Conservation (phyloP, 495 filamentous ascomycete species). For the Pseudomonodictys pantanalensis region DNA sequence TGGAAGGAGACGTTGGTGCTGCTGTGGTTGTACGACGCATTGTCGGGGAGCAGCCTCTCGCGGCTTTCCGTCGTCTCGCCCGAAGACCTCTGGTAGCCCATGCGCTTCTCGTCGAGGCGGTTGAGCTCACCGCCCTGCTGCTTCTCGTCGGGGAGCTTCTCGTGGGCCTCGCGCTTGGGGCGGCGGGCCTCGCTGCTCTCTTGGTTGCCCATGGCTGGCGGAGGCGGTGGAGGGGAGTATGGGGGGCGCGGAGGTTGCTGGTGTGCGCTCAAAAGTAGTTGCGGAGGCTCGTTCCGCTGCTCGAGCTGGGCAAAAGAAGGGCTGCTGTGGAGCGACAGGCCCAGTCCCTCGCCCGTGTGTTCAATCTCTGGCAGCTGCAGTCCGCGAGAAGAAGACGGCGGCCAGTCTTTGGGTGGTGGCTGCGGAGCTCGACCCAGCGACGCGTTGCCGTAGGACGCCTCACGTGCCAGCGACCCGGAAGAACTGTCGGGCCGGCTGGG, state of each 20-base stretch:
- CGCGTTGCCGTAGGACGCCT: slow-evolving; percentile 5
- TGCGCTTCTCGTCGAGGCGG: too few relatives aligned
- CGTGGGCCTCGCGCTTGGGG: too few relatives aligned
- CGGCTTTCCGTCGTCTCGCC: too few relatives aligned
- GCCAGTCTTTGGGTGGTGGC: slow-evolving; percentile 39
- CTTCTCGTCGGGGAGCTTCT: too few relatives aligned
- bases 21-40: too few relatives aligned
- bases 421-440: slow-evolving; percentile 19
- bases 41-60: too few relatives aligned
- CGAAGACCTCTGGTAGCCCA: too few relatives aligned
- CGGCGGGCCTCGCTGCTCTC: too few relatives aligned
- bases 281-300: slow-evolving; percentile 23
- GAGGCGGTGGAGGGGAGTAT: slow-evolving; percentile 42
- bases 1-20: too few relatives aligned
- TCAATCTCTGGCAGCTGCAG: slow-evolving; percentile 40
- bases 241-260: slow-evolving; percentile 12
- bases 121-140: too few relatives aligned
- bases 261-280: neutral
- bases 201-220: neutral
- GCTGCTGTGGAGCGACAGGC: slow-evolving; percentile 40
- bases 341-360: slow-evolving; percentile 41
- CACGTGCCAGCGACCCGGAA: slow-evolving; percentile 16
- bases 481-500: slow-evolving; percentile 26
- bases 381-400: neutral
- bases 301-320: too few relatives aligned